A percentile compares a stretch with the other conserved stretches of the same genome.
These are phyloP conservation scores for Leccinum aurantiacum DNA, from an alignment of 768 basidiomycete genomes.

Conservation along the genomic window DNA sequence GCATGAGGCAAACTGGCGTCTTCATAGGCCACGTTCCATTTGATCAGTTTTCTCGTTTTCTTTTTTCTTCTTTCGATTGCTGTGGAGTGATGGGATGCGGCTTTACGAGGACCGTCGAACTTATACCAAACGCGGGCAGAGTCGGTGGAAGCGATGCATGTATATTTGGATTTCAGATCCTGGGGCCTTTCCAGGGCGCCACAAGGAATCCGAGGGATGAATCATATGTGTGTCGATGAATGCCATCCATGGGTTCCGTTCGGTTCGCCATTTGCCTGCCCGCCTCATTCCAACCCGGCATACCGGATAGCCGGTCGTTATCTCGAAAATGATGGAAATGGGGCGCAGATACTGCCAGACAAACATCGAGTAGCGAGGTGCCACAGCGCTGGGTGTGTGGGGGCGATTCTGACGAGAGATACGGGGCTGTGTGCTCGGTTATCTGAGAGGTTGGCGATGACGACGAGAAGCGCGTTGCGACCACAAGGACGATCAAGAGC, in stretches of 20 bases:
- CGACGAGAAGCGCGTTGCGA: not conserved
- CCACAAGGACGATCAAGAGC: not conserved
- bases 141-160: not conserved
- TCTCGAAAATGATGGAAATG: not conserved
- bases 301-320: not conserved
- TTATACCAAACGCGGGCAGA: not conserved
- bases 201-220: not conserved
- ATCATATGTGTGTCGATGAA: not conserved
- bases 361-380: not conserved
- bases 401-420: not conserved
- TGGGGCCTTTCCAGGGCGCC: not conserved
- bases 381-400: not conserved
- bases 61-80: not conserved
- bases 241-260: not conserved
- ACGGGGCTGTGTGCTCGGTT: not conserved
- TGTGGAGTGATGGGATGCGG: not conserved
- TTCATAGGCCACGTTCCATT: not conserved
- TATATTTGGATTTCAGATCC: not conserved
- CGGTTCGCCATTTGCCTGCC: not conserved
- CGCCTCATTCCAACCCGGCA: not conserved
- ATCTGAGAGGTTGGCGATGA: not conserved
- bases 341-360: not conserved
- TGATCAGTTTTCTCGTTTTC: not conserved
- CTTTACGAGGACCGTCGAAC: not conserved
- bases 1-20: not conserved